A percentile compares a stretch with the other conserved stretches of the same genome.
These are phyloP conservation scores for Prunus yedoensis DNA, from an alignment of 331 rosid genomes.

Conservation along the genomic window DNA sequence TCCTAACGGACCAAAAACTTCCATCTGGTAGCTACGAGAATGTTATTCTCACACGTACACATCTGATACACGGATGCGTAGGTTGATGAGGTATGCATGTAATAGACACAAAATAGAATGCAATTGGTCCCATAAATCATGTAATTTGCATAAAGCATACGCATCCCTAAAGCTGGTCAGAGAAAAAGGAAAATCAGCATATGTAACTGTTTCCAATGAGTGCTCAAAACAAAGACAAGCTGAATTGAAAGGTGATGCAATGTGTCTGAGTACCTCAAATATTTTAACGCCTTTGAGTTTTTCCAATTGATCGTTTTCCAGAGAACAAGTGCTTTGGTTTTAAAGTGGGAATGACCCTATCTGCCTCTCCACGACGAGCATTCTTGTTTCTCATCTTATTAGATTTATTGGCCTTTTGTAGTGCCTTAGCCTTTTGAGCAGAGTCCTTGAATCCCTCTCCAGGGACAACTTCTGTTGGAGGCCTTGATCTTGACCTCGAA, in stretches of 20 bases:
- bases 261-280: conserved; percentile 19
- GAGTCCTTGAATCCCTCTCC: conserved; percentile 86
- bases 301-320: conserved; percentile 75
- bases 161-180: background rate
- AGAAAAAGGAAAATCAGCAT: background rate
- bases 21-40: background rate
- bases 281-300: conserved; percentile 68
- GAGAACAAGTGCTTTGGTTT: conserved; percentile 82
- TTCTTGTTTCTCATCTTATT: conserved; percentile 69
- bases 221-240: background rate
- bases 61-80: background rate
- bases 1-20: background rate
- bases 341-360: conserved; percentile 73
- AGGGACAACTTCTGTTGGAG: conserved; percentile 65
- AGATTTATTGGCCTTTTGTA: conserved; percentile 59
- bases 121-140: background rate
- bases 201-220: background rate
- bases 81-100: background rate
- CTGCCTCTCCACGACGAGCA: conserved; percentile 93
- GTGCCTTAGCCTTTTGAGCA: conserved; percentile 67
- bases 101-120: background rate
- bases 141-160: background rate
- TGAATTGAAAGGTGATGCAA: background rate
- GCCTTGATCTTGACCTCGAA: conserved; percentile 47
- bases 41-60: background rate